These are phyloP conservation scores for Venturia effusa DNA, from an alignment of 2,329 filamentous ascomycete genomes.

Conservation along the genomic window DNA sequence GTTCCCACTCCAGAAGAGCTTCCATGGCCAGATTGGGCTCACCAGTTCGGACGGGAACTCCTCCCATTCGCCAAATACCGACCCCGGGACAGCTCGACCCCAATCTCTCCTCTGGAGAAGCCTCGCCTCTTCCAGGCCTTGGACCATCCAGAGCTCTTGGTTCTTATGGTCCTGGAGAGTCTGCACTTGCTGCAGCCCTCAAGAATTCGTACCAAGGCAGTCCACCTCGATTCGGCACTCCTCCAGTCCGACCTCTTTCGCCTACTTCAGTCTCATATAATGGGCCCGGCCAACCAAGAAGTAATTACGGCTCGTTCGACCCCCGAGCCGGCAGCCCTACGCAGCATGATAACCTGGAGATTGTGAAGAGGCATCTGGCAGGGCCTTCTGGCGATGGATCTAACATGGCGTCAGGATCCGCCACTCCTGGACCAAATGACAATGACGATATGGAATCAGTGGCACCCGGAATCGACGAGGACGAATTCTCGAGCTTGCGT, in stretches of 20 bases:
- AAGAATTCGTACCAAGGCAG: constrained; percentile 58
- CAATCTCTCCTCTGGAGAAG: constrained; percentile 25
- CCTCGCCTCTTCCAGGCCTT: constrained; percentile 55
- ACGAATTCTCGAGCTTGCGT: constrained; percentile 87
- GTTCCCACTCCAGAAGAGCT: constrained; percentile 10
- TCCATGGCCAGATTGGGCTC: constrained; percentile 12
- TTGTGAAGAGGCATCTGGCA: constrained; percentile 81
- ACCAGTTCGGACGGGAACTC: constrained; percentile 27
- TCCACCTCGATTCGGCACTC: constrained; percentile 55
- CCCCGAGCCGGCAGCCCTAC: constrained; percentile 46
- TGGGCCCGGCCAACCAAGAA: constrained; percentile 45
- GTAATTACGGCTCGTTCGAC: constrained; percentile 81
- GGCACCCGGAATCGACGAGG: constrained; percentile 42
- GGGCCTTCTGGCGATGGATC: constrained; percentile 36
- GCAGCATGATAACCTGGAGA: constrained; percentile 79
- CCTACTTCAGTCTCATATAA: constrained; percentile 38
- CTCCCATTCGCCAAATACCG: constrained; percentile 40
- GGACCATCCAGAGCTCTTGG: constrained; percentile 45
- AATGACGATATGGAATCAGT: constrained; percentile 17
- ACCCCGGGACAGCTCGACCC: constrained; percentile 35
- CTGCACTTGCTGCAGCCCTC: constrained; percentile 79
- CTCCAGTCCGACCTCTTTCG: constrained; percentile 44
- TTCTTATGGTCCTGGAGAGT: constrained; percentile 64
- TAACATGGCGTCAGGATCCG: constrained; percentile 16
- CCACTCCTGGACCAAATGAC: constrained; percentile 13